Percentiles rank a stretch among this genome's conserved stretches.
Evolutionary conservation across 192 early-diverging fungal genomes (phyloP).

Genomic region (Bifiguratus adelaidae): DNA sequence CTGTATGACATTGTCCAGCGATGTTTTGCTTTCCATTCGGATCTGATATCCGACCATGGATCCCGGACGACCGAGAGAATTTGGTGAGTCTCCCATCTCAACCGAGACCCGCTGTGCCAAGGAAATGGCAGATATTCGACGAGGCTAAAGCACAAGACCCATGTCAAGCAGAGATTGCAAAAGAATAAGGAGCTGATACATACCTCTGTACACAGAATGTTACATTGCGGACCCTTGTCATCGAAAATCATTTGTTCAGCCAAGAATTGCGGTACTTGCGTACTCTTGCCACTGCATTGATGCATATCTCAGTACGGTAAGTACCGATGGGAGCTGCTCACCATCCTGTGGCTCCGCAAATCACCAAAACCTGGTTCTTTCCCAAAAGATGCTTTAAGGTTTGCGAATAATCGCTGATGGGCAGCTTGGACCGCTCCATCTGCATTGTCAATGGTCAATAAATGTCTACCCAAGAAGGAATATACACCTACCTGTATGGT

Average conservation of each 20-base stretch:
- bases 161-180: neutral
- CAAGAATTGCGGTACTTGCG: conserved; percentile 74
- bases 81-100: conserved; percentile 56
- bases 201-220: conserved; percentile 55
- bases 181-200: conserved; percentile 12
- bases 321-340: conserved; percentile 22
- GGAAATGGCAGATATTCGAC: conserved; percentile 72
- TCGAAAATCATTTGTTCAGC: conserved; percentile 40
- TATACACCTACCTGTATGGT: neutral
- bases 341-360: conserved; percentile 75
- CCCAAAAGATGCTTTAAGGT: conserved; percentile 36
- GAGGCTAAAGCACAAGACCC: conserved; percentile 28
- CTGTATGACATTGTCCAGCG: conserved; percentile 44
- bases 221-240: conserved; percentile 21
- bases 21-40: conserved; percentile 44
- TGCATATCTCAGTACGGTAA: neutral
- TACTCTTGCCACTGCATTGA: conserved; percentile 46
- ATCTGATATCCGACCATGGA: conserved; percentile 68
- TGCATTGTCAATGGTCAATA: neutral
- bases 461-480: neutral
- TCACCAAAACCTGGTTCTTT: conserved; percentile 49
- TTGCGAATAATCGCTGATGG: conserved; percentile 45
- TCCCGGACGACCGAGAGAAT: conserved; percentile 34
- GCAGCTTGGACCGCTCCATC: conserved; percentile 43
- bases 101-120: conserved; percentile 65